Percentiles rank a stretch among this genome's conserved stretches.
phyloP scores from a whole-genome alignment of 2,329 filamentous ascomycete species.

The Diaporthe velutina region DNA sequence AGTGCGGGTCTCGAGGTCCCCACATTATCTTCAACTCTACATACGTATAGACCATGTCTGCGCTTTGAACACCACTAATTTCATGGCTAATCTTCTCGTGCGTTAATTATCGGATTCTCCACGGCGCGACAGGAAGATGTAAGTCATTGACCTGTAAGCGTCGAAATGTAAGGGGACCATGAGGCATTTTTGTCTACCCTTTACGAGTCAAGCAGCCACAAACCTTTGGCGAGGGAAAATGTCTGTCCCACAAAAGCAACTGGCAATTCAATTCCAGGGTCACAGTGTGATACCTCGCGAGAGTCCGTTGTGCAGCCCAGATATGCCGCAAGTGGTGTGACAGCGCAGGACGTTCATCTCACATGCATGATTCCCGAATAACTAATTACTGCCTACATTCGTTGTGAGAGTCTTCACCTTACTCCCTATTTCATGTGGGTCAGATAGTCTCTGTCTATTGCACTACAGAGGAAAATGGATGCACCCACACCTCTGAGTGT shows the following conservation, averaged over 20 bases:
- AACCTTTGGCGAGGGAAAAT: background rate
- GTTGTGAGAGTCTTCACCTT: background rate
- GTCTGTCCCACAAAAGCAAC: slow-evolving; percentile 4
- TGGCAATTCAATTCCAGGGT: background rate
- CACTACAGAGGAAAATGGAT: no score
- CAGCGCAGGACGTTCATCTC: background rate
- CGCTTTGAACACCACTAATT: background rate
- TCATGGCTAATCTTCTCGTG: background rate
- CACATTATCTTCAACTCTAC: slow-evolving; percentile 1
- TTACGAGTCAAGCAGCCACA: background rate
- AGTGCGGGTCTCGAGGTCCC: background rate
- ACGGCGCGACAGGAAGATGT: background rate
- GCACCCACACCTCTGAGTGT: no score
- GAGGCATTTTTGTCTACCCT: background rate
- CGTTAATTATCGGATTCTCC: background rate
- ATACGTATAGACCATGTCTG: no score
- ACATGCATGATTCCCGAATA: background rate
- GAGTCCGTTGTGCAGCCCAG: background rate
- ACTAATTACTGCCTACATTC: background rate
- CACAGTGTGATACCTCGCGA: background rate
- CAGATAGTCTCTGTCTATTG: no score
- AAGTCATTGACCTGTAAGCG: background rate
- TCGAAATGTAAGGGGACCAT: background rate
- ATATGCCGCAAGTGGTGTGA: background rate
- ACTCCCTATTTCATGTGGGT: no score